phyloP scores from a whole-genome alignment of 805 yeast species.

The Candida insectalens region DNA sequence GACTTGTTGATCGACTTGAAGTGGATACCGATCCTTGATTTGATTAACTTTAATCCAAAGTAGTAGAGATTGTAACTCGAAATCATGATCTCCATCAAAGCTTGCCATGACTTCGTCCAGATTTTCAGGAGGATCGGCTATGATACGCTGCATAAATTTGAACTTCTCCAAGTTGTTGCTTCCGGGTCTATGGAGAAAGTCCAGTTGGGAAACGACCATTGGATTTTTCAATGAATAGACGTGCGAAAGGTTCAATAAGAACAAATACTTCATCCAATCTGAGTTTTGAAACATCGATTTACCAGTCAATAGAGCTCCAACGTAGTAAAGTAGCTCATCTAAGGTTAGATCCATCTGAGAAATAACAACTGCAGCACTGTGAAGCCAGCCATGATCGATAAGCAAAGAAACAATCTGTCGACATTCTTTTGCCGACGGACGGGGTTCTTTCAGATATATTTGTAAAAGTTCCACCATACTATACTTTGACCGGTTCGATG shows the following conservation, averaged over 20 bases:
- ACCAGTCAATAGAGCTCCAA: conserved; percentile 3
- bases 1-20: too few species aligned
- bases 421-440: too few species aligned
- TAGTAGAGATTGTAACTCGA: too few species aligned
- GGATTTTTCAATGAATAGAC: conserved; percentile 5
- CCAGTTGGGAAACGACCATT: conserved; percentile 7
- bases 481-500: too few species aligned
- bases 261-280: conserved; percentile 4
- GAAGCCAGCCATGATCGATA: conserved; percentile 6
- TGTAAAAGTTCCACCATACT: too few species aligned
- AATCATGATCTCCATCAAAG: too few species aligned
- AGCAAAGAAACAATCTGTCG: background rate
- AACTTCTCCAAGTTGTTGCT: conserved; percentile 1
- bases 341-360: conserved; percentile 3
- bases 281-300: conserved; percentile 6
- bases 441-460: too few species aligned
- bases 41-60: too few species aligned
- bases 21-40: too few species aligned
- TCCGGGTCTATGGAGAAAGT: conserved; percentile 1
- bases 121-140: background rate
- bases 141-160: conserved; percentile 2
- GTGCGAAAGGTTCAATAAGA: conserved; percentile 5
- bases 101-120: too few species aligned
- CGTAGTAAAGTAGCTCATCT: conserved; percentile 3
- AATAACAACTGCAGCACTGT: conserved; percentile 8